Evolutionary conservation across 805 yeast species (phyloP), one percentile per base, ranked within the genome.

Genomic region (Tetrapisispora phaffii): DNA sequence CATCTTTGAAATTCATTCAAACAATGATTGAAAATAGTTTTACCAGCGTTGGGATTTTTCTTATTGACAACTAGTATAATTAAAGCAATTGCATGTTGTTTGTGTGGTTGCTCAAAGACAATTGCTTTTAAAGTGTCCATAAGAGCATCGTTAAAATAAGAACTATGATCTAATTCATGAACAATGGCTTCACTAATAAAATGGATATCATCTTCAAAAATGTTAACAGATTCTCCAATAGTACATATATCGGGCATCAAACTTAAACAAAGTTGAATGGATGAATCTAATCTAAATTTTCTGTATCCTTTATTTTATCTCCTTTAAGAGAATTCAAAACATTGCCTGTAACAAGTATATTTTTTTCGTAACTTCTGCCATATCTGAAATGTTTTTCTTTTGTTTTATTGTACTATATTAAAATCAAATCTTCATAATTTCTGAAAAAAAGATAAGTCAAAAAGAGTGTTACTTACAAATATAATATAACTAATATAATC

Each of bases 71-170:
- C 65, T 51, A 79, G 71, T 7, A 86, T 62, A 50, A 85, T 68
- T 9, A 79, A 76, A 21, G 84, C 73, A 42, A 88, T 59, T 21
- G 77, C 71, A 15, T 79, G 75, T 45, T 82, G 74, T 60, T 87
- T 90, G 51, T 87, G 94, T 0, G 97, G 97, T 62, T 88, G 96
- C 60, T 90, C 97, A 31, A 75, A 65, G 10, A 81, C 71, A 34
- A 83, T 71, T 2, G 93, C 83, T 44, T 72, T 71, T 17, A 86
- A 53, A 1, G 82, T 82, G 41, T 73, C 70, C 45, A 83, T 63
- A 12, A 84, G 65, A 2, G 79, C 74, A 21, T 60, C 63, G 45
- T 83, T 66, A 48, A 80, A 73, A 38, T 68, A 68, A 45, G 72
- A 76, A 39, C 76, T 76, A 48, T 67, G 68, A 52, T 72, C 80